These are phyloP conservation scores for Cryphonectria nitschkei DNA, from an alignment of 2,329 filamentous ascomycete species.

Conservation along the genomic window DNA sequence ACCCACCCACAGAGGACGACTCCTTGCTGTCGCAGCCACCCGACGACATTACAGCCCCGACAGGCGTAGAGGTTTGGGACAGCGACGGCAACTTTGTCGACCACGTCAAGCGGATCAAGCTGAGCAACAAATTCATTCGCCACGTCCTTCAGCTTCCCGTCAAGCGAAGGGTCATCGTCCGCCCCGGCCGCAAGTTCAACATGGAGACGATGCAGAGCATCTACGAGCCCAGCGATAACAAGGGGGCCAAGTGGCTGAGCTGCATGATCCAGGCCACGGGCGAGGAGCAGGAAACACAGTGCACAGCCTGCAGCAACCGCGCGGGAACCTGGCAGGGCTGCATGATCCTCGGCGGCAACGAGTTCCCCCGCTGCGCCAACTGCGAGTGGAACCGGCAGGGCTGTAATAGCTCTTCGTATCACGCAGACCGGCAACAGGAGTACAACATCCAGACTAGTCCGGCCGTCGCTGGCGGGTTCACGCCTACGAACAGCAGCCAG, in stretches of 20 bases:
- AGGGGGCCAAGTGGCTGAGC: conserved; percentile 51
- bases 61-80: conserved; percentile 42
- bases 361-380: conserved; percentile 54
- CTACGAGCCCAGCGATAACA: conserved; percentile 46
- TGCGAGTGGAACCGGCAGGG: conserved; percentile 52
- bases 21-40: conserved; percentile 23
- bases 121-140: conserved; percentile 46
- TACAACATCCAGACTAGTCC: conserved; percentile 13
- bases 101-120: conserved; percentile 41
- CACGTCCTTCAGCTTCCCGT: conserved; percentile 43
- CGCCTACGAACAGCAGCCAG: conserved; percentile 31
- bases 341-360: conserved; percentile 45
- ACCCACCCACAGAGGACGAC: conserved; percentile 17
- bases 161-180: conserved; percentile 46
- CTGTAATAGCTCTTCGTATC: conserved; percentile 27
- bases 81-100: conserved; percentile 45
- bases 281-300: conserved; percentile 44
- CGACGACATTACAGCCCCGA: conserved; percentile 26
- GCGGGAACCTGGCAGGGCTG: conserved; percentile 51
- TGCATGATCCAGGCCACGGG: conserved; percentile 57
- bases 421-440: conserved; percentile 22
- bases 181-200: conserved; percentile 47
- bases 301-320: conserved; percentile 46
- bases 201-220: conserved; percentile 44
- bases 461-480: conserved; percentile 30